Evolutionary conservation across 306 rosid species (phyloP), one percentile per base, ranked within the genome.

Genomic region (Purshia tridentata): DNA sequence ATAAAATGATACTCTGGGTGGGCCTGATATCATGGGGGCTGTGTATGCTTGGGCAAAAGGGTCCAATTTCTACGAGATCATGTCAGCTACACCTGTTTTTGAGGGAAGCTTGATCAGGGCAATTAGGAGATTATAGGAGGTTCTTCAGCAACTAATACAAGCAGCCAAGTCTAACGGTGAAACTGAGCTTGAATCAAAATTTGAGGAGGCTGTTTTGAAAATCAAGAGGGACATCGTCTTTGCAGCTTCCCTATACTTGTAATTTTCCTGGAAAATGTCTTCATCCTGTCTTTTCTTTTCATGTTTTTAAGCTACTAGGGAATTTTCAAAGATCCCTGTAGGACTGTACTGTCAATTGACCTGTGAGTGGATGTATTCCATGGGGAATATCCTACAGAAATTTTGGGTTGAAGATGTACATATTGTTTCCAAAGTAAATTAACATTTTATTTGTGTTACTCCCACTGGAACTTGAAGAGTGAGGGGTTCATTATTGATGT

Each of bases 41-140:
- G 97, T 85, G 70, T 89, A 86, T 84, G 90, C 89, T 14, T 93
- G 98, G 98, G 98, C 98, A 6, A 90, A 89, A 69, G 98, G 98
- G 61, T 93, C 93, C n/a, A 93, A 93, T 72, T 93, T 93, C 81
- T 90, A 86, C 19, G 97, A 93, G 86, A 94, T 94, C 55, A 94
- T 91, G 96, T 92, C 91, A 78, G 83, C 80, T 72, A 91, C 97
- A n/a, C 87, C 83, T 61, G 97, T 94, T 70, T 94, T 91, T 54
- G 97, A 94, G 86, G 98, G 98, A 58, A 91, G 98, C 73, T 88
- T 94, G 87, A 91, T 94, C 72, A 85, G 98, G 85, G 94, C 96
- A 16, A 94, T 94, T 51, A 86, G 97, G 83, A 81, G 98, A 73
- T 84, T 94, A 14, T 97, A 94, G 87, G 98, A 94, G 80, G 91